phyloP scores from a whole-genome alignment of 1,284 basidiomycete species.

The Cryptococcus wingfieldii region DNA sequence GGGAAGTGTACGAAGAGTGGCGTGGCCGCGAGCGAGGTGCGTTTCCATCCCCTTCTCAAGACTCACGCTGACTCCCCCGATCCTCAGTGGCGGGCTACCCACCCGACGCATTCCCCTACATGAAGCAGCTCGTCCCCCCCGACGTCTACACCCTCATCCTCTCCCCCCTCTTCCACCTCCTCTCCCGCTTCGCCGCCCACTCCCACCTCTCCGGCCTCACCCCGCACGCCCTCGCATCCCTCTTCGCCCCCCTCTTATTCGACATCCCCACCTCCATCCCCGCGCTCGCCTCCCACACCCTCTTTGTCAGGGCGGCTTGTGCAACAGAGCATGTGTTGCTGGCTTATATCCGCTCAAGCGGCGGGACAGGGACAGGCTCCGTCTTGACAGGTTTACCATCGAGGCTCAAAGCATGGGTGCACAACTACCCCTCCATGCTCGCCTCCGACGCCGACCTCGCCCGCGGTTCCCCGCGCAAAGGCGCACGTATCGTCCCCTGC shows the following conservation, averaged over 20 bases:
- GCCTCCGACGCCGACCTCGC: constrained; percentile 49
- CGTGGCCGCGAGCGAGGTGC: constrained; percentile 69
- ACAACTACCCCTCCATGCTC: constrained; percentile 70
- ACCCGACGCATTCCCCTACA: constrained; percentile 60
- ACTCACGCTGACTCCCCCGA: not conserved
- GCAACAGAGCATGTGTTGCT: constrained; percentile 85
- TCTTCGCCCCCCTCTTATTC: constrained; percentile 82
- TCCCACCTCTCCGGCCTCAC: constrained; percentile 75
- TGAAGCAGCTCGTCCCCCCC: constrained; percentile 52
- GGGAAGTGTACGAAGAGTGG: constrained; percentile 73
- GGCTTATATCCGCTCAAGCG: constrained; percentile 66
- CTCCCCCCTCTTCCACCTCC: constrained; percentile 64
- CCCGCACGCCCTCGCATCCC: constrained; percentile 73
- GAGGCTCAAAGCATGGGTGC: constrained; percentile 77
- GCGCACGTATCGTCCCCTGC: constrained; percentile 66
- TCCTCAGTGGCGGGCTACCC: constrained; percentile 61
- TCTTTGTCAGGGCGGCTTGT: constrained; percentile 72
- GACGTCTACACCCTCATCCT: constrained; percentile 58
- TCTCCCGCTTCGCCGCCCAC: constrained; percentile 74
- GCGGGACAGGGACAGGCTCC: constrained; percentile 60
- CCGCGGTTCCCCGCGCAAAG: constrained; percentile 58
- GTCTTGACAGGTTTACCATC: constrained; percentile 61
- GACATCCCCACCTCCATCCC: constrained; percentile 54
- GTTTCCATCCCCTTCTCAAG: constrained; percentile 23
- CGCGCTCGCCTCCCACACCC: constrained; percentile 71